Evolutionary conservation across 73 alveolate genomes (phyloP), one percentile per base, ranked within the genome.

Genomic region (Stentor roeselii): DNA sequence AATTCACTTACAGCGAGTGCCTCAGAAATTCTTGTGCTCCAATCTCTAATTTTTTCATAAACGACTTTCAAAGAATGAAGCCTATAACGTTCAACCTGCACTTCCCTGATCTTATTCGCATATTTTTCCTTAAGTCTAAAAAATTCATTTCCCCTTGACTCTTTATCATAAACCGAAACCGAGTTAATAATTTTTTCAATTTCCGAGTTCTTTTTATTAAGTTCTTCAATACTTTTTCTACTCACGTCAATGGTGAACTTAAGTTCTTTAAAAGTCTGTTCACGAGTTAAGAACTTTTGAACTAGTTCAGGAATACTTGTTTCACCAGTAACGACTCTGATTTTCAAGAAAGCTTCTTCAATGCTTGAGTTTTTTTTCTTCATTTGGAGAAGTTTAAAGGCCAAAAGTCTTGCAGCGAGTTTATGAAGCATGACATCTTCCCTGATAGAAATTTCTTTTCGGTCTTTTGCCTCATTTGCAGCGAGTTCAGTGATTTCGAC

Each of bases 401-500:
- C 82, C 34, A 88, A 84, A 83, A 88, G 83, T 40, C 61, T 75
- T n/a, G 88, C 58, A 93, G 92, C 83, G 27, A 91, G 85, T 76
- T 85, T 87, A 42, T 91, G 86, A 11, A 85, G 87, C 91, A 87
- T 83, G 83, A 59, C 86, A 86, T 86, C 87, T 76, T 91, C 96
- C 67, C 87, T 60, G 84, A 91, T 38, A 38, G 84, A 86, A 41
- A 84, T 78, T 74, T 91, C 96, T 39, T 91, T 86, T 3, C 90
- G 82, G 82, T 91, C 96, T 60, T 91, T 91, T 78, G 87, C 90
- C 41, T 91, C 96, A 84, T 91, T 91, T 36, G 96, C 96, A 3
- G 96, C 96, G 1, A 91, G 85, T 32, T 91, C 96, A 4, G 96
- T 91, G 2, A 91, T 91, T 42, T 91, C 96, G 36, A 82, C 84